Conservation (phyloP, 768 basidiomycete species). For the Exidia glandulosa region DNA sequence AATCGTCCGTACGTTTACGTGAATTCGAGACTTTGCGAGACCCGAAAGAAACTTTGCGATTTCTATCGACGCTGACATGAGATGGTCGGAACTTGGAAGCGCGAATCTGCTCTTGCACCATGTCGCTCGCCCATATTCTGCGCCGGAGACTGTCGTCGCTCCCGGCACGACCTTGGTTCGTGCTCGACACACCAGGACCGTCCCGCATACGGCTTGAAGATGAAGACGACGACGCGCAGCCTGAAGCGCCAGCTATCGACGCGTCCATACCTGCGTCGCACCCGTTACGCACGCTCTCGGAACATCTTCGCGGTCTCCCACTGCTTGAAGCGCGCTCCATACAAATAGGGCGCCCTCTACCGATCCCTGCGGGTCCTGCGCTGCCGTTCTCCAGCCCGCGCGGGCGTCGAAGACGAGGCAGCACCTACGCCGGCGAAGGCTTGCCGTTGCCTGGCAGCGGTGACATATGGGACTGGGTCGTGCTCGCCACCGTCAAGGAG, state of each 20-base stretch:
- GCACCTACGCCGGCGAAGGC: conserved; percentile 58
- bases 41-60: no score
- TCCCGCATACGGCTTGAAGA: no score
- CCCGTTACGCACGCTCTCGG: not conserved
- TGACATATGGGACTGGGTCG: conserved; percentile 71
- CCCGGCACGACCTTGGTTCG: not conserved
- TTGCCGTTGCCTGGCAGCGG: conserved; percentile 31
- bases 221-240: not conserved
- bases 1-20: no score
- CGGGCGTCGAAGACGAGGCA: conserved; percentile 53
- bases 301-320: conserved; percentile 22
- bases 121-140: not conserved
- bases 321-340: conserved; percentile 54
- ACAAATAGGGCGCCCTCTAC: conserved; percentile 40
- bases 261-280: not conserved
- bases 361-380: conserved; percentile 45
- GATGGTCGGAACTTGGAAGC: no score
- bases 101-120: not conserved
- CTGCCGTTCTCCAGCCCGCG: conserved; percentile 46
- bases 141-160: not conserved
- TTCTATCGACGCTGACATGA: no score
- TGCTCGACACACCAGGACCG: not conserved
- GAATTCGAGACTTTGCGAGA: no score
- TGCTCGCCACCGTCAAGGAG: conserved; percentile 72
- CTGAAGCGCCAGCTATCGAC: not conserved